A percentile compares a stretch with the other conserved stretches of the same genome.
Conservation (phyloP, 805 yeast species). For the Tetrapisispora namnaoensis region DNA sequence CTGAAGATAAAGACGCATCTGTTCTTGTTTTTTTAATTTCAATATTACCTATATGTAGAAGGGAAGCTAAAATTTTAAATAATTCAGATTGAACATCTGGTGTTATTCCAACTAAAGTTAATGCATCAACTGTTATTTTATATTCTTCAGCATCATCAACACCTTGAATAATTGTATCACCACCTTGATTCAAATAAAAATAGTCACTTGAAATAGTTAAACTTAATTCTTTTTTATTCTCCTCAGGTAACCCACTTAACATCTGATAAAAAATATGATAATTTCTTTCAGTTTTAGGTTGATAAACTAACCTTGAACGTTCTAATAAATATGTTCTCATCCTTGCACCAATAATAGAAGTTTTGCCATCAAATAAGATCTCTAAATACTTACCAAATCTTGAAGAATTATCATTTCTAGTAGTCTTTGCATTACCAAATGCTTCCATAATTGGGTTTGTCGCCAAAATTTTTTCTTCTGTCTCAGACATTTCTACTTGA, state of each 20-base stretch:
- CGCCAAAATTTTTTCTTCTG: slow-evolving; percentile 89
- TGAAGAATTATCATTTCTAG: slow-evolving; percentile 86
- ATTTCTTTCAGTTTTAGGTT: slow-evolving; percentile 83
- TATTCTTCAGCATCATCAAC: slow-evolving; percentile 81
- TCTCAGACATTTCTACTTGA: slow-evolving; percentile 66
- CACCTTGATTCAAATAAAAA: slow-evolving; percentile 84
- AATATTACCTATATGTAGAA: slow-evolving; percentile 88
- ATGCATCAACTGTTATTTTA: slow-evolving; percentile 62
- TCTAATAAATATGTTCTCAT: slow-evolving; percentile 88
- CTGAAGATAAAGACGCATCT: slow-evolving; percentile 71
- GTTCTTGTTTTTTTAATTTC: slow-evolving; percentile 75
- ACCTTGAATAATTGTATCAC: slow-evolving; percentile 55
- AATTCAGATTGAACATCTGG: slow-evolving; percentile 51
- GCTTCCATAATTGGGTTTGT: slow-evolving; percentile 89
- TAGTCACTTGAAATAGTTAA: slow-evolving; percentile 59
- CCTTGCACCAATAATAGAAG: slow-evolving; percentile 86
- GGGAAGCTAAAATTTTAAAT: slow-evolving; percentile 74
- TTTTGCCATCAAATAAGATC: slow-evolving; percentile 66
- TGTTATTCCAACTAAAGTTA: slow-evolving; percentile 66
- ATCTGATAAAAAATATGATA: slow-evolving; percentile 92
- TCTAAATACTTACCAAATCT: slow-evolving; percentile 91
- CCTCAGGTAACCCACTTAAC: slow-evolving; percentile 54
- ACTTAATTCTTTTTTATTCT: slow-evolving; percentile 46
- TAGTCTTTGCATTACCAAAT: slow-evolving; percentile 89
- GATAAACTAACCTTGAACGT: slow-evolving; percentile 89